Evolutionary conservation across 805 yeast species (phyloP).

Genomic region (Wickerhamiella lipophila): DNA sequence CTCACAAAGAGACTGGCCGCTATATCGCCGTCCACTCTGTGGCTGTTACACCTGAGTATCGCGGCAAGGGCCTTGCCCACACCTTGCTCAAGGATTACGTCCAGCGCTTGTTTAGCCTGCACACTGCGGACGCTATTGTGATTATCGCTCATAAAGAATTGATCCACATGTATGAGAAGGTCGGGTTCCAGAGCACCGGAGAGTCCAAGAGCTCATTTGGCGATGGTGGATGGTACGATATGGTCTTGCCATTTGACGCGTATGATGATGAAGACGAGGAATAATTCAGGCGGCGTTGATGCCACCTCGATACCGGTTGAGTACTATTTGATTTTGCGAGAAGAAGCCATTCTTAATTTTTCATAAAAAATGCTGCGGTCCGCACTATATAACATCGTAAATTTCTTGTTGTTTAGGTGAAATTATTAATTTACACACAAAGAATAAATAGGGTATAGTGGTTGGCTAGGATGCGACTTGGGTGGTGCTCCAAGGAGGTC

Average conservation of each 20-base stretch:
- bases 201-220: conserved; percentile 47
- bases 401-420: conserved; percentile 27
- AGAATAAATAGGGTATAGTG: not conserved
- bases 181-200: conserved; percentile 69
- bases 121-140: conserved; percentile 64
- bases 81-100: conserved; percentile 75
- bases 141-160: conserved; percentile 60
- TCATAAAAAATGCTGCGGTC: no score
- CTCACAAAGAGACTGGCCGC: conserved; percentile 60
- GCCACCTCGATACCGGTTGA: no score
- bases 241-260: conserved; percentile 21
- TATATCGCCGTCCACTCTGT: conserved; percentile 73
- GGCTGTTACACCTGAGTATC: conserved; percentile 64
- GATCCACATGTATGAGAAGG: conserved; percentile 62
- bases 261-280: conserved; percentile 17
- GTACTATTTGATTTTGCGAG: not conserved
- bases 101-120: conserved; percentile 79
- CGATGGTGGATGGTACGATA: conserved; percentile 41
- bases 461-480: no score
- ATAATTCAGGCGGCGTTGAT: not conserved
- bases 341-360: not conserved
- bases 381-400: no score
- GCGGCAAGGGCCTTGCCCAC: conserved; percentile 72
- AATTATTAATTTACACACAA: conserved; percentile 32
- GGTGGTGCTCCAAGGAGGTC: no score